phyloP scores from a whole-genome alignment of 352 stramenopile genomes.

The Phytophthora citrophthora region DNA sequence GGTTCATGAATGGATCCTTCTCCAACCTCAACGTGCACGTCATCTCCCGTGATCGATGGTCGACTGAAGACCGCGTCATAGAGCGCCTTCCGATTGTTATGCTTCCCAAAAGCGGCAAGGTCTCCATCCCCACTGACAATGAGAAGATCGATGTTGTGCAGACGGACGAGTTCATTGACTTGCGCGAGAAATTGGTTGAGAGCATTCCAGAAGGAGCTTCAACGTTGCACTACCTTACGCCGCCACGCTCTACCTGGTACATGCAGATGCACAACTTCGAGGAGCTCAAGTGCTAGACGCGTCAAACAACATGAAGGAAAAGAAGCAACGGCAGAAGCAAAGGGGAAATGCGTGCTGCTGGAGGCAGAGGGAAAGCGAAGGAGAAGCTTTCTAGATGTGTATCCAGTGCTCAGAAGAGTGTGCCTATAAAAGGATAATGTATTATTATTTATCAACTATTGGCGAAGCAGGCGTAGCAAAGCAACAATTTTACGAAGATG shows the following conservation, averaged over 20 bases:
- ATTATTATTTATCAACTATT: constrained; percentile 45
- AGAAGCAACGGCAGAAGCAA: constrained; percentile 8
- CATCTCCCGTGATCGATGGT: constrained; percentile 76
- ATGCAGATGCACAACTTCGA: constrained; percentile 88
- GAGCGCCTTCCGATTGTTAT: constrained; percentile 79
- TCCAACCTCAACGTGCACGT: constrained; percentile 77
- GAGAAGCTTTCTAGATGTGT: constrained; percentile 16
- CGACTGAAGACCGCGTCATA: constrained; percentile 57
- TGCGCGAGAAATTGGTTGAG: constrained; percentile 67
- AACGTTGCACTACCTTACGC: constrained; percentile 62
- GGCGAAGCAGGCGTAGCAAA: constrained; percentile 7
- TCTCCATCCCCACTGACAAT: constrained; percentile 78
- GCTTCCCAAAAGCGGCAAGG: constrained; percentile 66
- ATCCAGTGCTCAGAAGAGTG: constrained; percentile 1
- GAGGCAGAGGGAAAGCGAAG: constrained; percentile 22
- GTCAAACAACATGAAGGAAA: constrained; percentile 9
- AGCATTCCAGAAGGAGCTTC: constrained; percentile 38
- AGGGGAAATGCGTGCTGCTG: constrained; percentile 6
- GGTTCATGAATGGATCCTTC: constrained; percentile 85
- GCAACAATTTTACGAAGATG: constrained; percentile 8
- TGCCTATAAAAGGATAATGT: constrained; percentile 40
- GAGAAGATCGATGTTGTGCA: constrained; percentile 75
- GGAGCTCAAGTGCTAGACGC: constrained; percentile 52
- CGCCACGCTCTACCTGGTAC: constrained; percentile 80
- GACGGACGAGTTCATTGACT: constrained; percentile 68